These are phyloP conservation scores for Candida saitoana DNA, from an alignment of 805 yeast genomes.

Conservation along the genomic window DNA sequence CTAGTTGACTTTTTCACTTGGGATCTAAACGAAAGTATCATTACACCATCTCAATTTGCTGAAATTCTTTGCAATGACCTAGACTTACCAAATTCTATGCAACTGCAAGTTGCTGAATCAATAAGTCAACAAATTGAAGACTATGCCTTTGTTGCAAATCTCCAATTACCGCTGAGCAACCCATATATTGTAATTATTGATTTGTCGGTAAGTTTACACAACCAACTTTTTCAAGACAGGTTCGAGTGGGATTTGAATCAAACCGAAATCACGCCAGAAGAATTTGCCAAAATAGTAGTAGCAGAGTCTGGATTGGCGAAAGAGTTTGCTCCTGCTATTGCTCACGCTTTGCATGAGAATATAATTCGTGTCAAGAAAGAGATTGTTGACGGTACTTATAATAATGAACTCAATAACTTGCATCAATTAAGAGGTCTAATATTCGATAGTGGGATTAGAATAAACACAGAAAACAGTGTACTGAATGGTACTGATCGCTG, in stretches of 20 bases:
- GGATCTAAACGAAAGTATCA: constrained; percentile 61
- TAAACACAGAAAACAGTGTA: constrained; percentile 57
- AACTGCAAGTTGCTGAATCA: constrained; percentile 59
- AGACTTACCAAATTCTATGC: constrained; percentile 67
- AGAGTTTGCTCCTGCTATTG: constrained; percentile 86
- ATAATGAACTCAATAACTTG: constrained; percentile 39
- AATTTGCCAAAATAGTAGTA: constrained; percentile 77
- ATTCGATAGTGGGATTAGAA: constrained; percentile 41
- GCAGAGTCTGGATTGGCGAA: constrained; percentile 77
- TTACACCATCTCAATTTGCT: constrained; percentile 75
- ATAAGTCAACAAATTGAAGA: constrained; percentile 81
- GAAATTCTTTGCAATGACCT: constrained; percentile 74
- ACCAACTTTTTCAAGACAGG: constrained; percentile 81
- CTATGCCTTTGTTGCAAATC: constrained; percentile 56
- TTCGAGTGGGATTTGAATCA: constrained; percentile 85
- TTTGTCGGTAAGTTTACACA: constrained; percentile 76
- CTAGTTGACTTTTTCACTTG: constrained; percentile 69
- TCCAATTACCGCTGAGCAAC: constrained; percentile 54
- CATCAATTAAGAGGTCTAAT: constrained; percentile 40
- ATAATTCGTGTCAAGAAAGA: constrained; percentile 75
- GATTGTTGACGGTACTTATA: constrained; percentile 56
- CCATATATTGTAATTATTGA: constrained; percentile 76
- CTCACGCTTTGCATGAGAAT: constrained; percentile 81
- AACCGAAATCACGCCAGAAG: constrained; percentile 65
- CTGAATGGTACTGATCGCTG: constrained; percentile 78